A percentile compares a stretch with the other conserved stretches of the same genome.
These are phyloP conservation scores for Candolleomyces aberdarensis DNA, from an alignment of 768 basidiomycete genomes.

Conservation along the genomic window DNA sequence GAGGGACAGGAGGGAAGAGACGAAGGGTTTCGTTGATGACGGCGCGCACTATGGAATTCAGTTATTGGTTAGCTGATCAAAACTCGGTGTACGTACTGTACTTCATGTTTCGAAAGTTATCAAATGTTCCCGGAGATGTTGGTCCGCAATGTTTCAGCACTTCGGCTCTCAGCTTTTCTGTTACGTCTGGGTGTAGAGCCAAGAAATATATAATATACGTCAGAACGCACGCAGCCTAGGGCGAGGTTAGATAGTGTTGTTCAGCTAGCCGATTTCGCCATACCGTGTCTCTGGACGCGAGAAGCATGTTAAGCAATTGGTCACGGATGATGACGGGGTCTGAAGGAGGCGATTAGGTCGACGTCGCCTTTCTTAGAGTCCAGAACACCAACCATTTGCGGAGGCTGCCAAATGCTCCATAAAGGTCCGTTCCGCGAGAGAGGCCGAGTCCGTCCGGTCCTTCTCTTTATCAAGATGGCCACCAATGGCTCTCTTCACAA, in stretches of 20 bases:
- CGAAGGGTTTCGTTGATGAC: constrained; percentile 79
- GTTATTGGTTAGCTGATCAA: not conserved
- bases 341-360: constrained; percentile 21
- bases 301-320: constrained; percentile 72
- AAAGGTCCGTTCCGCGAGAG: constrained; percentile 56
- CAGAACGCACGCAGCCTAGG: constrained; percentile 64
- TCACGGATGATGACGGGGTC: constrained; percentile 69
- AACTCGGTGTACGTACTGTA: constrained; percentile 45
- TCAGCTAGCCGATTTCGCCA: not conserved
- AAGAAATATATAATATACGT: constrained; percentile 72
- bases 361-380: not conserved
- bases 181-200: constrained; percentile 59
- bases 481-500: constrained; percentile 52
- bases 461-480: constrained; percentile 33
- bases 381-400: constrained; percentile 49
- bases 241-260: not conserved
- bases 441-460: constrained; percentile 26
- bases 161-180: constrained; percentile 53
- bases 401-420: constrained; percentile 64
- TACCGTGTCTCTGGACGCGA: constrained; percentile 79
- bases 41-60: constrained; percentile 51
- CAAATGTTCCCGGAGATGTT: constrained; percentile 47
- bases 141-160: constrained; percentile 54
- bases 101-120: constrained; percentile 55
- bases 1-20: constrained; percentile 75